These are phyloP conservation scores for Diospyros kaki DNA, from an alignment of 148 eudicot genomes.

Conservation along the genomic window DNA sequence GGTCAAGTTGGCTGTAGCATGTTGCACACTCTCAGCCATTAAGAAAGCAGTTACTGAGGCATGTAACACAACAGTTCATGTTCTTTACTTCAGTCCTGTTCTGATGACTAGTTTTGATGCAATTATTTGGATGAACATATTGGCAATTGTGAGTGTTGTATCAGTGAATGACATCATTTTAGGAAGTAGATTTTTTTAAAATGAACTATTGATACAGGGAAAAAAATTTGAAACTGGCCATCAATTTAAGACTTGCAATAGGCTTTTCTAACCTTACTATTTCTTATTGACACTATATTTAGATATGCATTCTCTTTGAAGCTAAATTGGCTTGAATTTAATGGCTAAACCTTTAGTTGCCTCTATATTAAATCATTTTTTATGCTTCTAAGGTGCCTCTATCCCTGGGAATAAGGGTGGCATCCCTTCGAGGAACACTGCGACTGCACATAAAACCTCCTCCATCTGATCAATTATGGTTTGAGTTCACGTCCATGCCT, in stretches of 20 bases:
- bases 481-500: conserved; percentile 85
- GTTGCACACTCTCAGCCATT: no score
- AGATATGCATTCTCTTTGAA: neutral
- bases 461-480: conserved; percentile 94
- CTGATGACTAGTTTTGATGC: neutral
- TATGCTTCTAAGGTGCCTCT: conserved; percentile 67
- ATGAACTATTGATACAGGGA: neutral
- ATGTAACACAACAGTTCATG: no score
- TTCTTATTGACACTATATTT: neutral
- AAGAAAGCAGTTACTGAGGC: no score
- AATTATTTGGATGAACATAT: neutral
- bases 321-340: neutral
- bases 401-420: conserved; percentile 65
- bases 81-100: no score
- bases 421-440: conserved; percentile 71
- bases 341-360: neutral
- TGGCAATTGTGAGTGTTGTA: neutral
- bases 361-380: neutral
- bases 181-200: neutral
- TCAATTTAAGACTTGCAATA: neutral
- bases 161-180: neutral
- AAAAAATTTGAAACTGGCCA: neutral
- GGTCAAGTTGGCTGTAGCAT: no score
- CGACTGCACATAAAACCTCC: conserved; percentile 85
- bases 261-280: neutral